Evolutionary conservation across 2,329 filamentous ascomycete species (phyloP).

Genomic region (Monosporascus ibericus): DNA sequence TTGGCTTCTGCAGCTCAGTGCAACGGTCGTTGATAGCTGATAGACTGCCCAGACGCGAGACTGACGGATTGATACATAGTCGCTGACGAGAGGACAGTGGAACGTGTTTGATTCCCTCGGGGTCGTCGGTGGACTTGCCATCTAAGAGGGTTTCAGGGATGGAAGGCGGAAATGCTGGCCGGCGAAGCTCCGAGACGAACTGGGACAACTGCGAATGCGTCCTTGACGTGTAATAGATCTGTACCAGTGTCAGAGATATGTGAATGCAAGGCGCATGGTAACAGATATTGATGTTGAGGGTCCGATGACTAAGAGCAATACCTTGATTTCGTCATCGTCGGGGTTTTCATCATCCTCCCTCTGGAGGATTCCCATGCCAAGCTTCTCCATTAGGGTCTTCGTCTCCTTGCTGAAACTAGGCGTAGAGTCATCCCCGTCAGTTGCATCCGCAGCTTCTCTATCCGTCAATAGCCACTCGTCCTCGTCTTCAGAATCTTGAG

Average conservation of each 20-base stretch:
- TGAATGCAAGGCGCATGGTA: no score
- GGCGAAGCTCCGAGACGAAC: slow-evolving; percentile 75
- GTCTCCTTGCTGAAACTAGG: slow-evolving; percentile 68
- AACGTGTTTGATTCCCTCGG: slow-evolving; percentile 69
- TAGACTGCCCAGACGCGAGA: slow-evolving; percentile 62
- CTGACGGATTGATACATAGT: slow-evolving; percentile 81
- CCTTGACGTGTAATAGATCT: slow-evolving; percentile 86
- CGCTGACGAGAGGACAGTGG: slow-evolving; percentile 83
- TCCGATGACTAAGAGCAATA: slow-evolving; percentile 19
- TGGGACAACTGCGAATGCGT: slow-evolving; percentile 90
- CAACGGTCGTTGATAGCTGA: slow-evolving; percentile 92
- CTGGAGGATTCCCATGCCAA: slow-evolving; percentile 39
- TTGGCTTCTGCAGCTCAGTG: slow-evolving; percentile 77
- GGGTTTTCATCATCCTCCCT: slow-evolving; percentile 34
- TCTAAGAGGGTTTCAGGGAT: slow-evolving; percentile 41
- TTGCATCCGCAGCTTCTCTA: slow-evolving; percentile 42
- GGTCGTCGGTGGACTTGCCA: slow-evolving; percentile 17
- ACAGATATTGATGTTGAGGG: no score
- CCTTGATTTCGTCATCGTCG: slow-evolving; percentile 62
- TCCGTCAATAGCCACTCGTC: slow-evolving; percentile 71
- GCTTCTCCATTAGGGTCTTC: slow-evolving; percentile 63
- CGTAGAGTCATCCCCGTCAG: slow-evolving; percentile 32
- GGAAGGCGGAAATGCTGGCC: slow-evolving; percentile 71
- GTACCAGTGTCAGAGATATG: slow-evolving; percentile 2
- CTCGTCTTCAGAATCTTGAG: slow-evolving; percentile 31